Conservation (phyloP, 345 rosid species). For the Zanthoxylum bungeanum region DNA sequence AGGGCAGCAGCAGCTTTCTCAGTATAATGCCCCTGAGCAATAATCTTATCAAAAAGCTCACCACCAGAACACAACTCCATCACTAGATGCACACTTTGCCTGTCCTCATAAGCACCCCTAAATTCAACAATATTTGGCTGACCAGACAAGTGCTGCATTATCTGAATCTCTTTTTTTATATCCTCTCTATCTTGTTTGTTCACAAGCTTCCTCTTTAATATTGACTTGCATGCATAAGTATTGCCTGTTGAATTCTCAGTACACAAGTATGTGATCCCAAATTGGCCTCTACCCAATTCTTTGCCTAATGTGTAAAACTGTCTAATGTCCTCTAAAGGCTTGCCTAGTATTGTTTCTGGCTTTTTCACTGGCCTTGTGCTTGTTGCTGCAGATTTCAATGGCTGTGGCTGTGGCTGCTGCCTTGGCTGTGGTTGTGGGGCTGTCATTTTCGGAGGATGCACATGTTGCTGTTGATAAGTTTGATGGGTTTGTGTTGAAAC, state of each 20-base stretch:
- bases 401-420: constrained; percentile 19
- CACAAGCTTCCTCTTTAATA: constrained; percentile 65
- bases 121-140: constrained; percentile 81
- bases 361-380: constrained; percentile 17
- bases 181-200: constrained; percentile 65
- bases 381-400: constrained; percentile 1
- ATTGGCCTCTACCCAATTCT: constrained; percentile 84
- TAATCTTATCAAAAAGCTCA: constrained; percentile 83
- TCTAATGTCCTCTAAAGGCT: constrained; percentile 67
- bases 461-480: constrained; percentile 22
- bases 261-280: constrained; percentile 73
- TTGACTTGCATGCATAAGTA: constrained; percentile 73
- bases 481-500: constrained; percentile 25
- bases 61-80: constrained; percentile 95
- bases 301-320: constrained; percentile 50
- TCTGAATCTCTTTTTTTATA: constrained; percentile 68
- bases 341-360: constrained; percentile 55
- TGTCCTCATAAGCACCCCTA: constrained; percentile 74
- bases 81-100: constrained; percentile 73
- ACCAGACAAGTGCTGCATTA: constrained; percentile 83
- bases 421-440: constrained; percentile 23
- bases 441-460: constrained; percentile 27
- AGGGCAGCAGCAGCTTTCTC: constrained; percentile 78
- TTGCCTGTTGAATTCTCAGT: constrained; percentile 70
- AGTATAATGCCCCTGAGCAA: constrained; percentile 64